These are phyloP conservation scores for Aspergillus unguis DNA, from an alignment of 2,329 filamentous ascomycete species.

Conservation along the genomic window DNA sequence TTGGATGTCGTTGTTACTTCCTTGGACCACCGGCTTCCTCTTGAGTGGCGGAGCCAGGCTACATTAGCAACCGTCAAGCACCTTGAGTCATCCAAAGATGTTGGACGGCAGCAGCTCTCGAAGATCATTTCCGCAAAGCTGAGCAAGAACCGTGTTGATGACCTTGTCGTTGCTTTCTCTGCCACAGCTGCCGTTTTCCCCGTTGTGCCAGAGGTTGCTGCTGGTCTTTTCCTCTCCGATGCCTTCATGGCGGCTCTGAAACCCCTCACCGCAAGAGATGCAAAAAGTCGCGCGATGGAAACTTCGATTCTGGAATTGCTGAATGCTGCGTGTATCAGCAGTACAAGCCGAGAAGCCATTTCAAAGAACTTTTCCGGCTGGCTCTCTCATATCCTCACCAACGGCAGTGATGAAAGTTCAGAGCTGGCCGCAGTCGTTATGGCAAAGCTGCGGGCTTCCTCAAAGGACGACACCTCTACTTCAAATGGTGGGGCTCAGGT, in stretches of 20 bases:
- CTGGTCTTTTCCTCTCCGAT: constrained; percentile 79
- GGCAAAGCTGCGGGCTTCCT: constrained; percentile 56
- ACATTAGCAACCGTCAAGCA: constrained; percentile 79
- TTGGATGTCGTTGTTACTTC: constrained; percentile 84
- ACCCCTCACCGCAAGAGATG: constrained; percentile 71
- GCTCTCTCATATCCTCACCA: constrained; percentile 78
- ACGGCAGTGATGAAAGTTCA: constrained; percentile 57
- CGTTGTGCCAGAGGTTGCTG: constrained; percentile 70
- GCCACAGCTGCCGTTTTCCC: constrained; percentile 88
- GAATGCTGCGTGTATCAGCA: constrained; percentile 85
- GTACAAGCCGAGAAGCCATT: constrained; percentile 76
- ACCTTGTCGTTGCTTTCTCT: constrained; percentile 87
- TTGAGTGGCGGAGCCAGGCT: constrained; percentile 73
- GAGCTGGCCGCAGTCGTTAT: constrained; percentile 67
- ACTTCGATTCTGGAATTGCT: constrained; percentile 83
- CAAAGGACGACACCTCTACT: constrained; percentile 25
- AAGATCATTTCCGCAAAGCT: constrained; percentile 72
- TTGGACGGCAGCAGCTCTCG: constrained; percentile 66
- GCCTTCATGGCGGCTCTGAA: constrained; percentile 78
- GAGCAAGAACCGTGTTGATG: constrained; percentile 73
- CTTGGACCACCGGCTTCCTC: constrained; percentile 76
- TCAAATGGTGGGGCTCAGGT: constrained; percentile 33
- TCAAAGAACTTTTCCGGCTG: constrained; percentile 80
- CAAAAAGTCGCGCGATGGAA: constrained; percentile 82
- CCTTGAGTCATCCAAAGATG: constrained; percentile 70